These are phyloP conservation scores for Magnaporthiopsis rhizophila DNA, from an alignment of 2,329 filamentous ascomycete species.

Conservation along the genomic window DNA sequence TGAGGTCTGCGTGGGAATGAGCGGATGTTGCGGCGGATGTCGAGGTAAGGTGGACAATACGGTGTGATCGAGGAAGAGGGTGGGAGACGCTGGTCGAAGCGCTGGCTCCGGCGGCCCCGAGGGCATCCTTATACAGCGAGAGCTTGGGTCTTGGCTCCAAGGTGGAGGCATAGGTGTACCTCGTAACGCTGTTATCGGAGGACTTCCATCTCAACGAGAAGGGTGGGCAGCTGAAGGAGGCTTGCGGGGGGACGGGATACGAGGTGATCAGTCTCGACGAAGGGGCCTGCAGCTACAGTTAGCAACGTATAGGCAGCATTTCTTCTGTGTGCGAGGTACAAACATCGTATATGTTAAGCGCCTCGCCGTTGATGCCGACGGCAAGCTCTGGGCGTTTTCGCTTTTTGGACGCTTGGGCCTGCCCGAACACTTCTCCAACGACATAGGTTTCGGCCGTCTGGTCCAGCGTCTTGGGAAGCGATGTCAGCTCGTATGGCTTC, in stretches of 20 bases:
- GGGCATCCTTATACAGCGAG: conserved; percentile 51
- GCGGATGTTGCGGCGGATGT: conserved; percentile 16
- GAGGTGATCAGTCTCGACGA: conserved; percentile 56
- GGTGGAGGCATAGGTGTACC: conserved; percentile 56
- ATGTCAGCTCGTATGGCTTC: conserved; percentile 54
- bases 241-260: conserved; percentile 58
- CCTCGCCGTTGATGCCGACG: conserved; percentile 56
- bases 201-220: conserved; percentile 48
- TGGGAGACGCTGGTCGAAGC: conserved; percentile 40
- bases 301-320: neutral
- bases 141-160: conserved; percentile 41
- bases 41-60: conserved; percentile 36
- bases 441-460: conserved; percentile 42
- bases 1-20: conserved; percentile 28
- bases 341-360: conserved; percentile 59
- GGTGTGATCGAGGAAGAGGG: conserved; percentile 30
- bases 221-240: conserved; percentile 54
- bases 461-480: conserved; percentile 51
- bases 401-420: conserved; percentile 45
- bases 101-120: conserved; percentile 42
- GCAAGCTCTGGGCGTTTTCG: conserved; percentile 56
- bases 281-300: conserved; percentile 39
- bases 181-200: conserved; percentile 38
- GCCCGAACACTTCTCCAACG: conserved; percentile 54
- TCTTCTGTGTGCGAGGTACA: conserved; percentile 16